A percentile compares a stretch with the other conserved stretches of the same genome.
These are phyloP conservation scores for Cutaneotrichosporon mucoides DNA, from an alignment of 1,284 basidiomycete genomes.

Conservation along the genomic window DNA sequence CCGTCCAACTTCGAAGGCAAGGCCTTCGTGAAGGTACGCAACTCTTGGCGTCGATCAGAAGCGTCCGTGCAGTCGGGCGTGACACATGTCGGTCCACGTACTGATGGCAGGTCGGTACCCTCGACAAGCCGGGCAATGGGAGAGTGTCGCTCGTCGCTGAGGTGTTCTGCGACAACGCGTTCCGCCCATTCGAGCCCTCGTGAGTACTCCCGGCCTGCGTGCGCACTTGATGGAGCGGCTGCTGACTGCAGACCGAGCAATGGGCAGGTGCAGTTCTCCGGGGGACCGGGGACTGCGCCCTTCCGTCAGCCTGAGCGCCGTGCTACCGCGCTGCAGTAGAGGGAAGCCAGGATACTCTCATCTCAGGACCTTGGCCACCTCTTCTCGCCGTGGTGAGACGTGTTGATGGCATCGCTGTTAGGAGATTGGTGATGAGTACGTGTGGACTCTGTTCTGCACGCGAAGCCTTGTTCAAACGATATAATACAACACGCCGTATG, in stretches of 20 bases:
- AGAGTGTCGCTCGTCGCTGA: conserved; percentile 12
- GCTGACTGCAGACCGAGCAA: background rate
- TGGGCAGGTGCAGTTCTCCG: background rate
- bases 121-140: conserved; percentile 8
- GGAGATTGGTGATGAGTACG: too few relatives aligned
- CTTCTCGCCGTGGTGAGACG: too few relatives aligned
- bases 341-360: too few relatives aligned
- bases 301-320: conserved; percentile 1
- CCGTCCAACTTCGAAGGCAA: conserved; percentile 9
- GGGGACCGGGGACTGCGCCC: background rate
- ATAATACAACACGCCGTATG: too few relatives aligned
- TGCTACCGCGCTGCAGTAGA: background rate
- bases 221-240: background rate
- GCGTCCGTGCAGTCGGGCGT: too few relatives aligned
- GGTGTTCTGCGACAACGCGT: conserved; percentile 13
- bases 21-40: conserved; percentile 12
- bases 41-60: too few relatives aligned
- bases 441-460: too few relatives aligned
- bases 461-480: too few relatives aligned
- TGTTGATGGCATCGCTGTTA: too few relatives aligned
- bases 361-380: too few relatives aligned
- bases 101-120: conserved; percentile 1
- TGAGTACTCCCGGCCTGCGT: background rate
- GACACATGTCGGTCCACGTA: too few relatives aligned
- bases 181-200: background rate